Base-by-base conservation (phyloP, 164 flowering plant species). In the Kalanchoe fedtschenkoi region DNA sequence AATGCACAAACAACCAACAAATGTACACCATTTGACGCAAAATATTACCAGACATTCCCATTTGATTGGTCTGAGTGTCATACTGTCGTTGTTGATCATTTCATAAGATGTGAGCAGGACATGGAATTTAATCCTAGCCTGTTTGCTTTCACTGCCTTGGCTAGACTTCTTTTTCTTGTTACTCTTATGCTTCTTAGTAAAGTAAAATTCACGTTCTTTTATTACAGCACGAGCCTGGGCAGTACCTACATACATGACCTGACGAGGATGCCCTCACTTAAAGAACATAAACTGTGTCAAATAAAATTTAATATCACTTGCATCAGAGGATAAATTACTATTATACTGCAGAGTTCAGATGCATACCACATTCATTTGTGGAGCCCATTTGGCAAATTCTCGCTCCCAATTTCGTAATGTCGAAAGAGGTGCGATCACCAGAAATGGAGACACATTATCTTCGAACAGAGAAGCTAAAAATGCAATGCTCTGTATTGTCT, bases 381-480 rank as follows among this genome's bases (percentile, higher is more conserved):
- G 99, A 14, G 99, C 99, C 99, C 99, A 95, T 24, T 85, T 84
- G 43, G 99, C 93, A 75, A 95, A 95, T 77, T 95, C 99, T 57
- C 99, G 92, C 64, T 95, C 99, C 97, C 99, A 95, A 69, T 95
- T 95, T 60, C 97, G 82, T 67, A 95, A 63, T 39, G 99, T 95
- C 58, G 99, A 95, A 60, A 95, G 89, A 43, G 99, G 99, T 28
- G 99, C 99, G 26, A 95, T 83, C 34, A 95, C 99, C 72, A 95
- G 73, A 79, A 84, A 83, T 34, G 99, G 97, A 67, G 37, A 66
- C 17, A 81, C 4, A n/a, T 70, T 74, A 33, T 85, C 97, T 66
- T 80, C 87, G 64, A 63, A 84, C 58, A 87, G 84, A 58, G 99
- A 90, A 54, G 97, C 97, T 56, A 95, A 67, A 71, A 91, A 87